Evolutionary conservation across 208 protist species (phyloP).

Genomic region (Strigomonas galati): DNA sequence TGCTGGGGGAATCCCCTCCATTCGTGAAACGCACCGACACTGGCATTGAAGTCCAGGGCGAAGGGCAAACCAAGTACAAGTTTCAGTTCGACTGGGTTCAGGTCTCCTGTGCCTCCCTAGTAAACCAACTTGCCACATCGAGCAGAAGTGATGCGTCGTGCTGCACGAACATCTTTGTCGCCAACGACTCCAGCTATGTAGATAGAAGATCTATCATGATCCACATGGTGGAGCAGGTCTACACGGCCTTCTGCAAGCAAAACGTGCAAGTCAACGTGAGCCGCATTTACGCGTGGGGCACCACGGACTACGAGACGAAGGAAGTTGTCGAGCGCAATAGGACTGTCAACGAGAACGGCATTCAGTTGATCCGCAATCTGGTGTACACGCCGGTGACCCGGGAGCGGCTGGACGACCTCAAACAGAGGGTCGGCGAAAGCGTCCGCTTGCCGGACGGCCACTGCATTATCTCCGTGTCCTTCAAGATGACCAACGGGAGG

Average conservation of each 20-base stretch:
- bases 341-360: not conserved
- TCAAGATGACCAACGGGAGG: not conserved
- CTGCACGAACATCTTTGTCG: not conserved
- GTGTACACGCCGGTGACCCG: not conserved
- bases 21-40: too few species aligned
- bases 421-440: not conserved
- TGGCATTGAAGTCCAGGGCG: too few species aligned
- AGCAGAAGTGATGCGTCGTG: not conserved
- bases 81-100: too few species aligned
- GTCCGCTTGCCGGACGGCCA: not conserved
- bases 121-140: not conserved
- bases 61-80: too few species aligned
- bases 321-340: constrained; percentile 18
- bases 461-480: not conserved
- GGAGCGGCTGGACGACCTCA: not conserved
- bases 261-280: constrained; percentile 7
- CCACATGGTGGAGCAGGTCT: too few species aligned
- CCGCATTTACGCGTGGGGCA: constrained; percentile 36
- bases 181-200: too few species aligned
- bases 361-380: not conserved
- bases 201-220: too few species aligned
- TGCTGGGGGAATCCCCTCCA: too few species aligned
- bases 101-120: not conserved
- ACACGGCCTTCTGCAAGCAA: too few species aligned
- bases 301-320: constrained; percentile 24